Percentiles rank a stretch among this genome's conserved stretches.
These are phyloP conservation scores for Begonia fuchsioides DNA, from an alignment of 306 rosid genomes.

Conservation along the genomic window DNA sequence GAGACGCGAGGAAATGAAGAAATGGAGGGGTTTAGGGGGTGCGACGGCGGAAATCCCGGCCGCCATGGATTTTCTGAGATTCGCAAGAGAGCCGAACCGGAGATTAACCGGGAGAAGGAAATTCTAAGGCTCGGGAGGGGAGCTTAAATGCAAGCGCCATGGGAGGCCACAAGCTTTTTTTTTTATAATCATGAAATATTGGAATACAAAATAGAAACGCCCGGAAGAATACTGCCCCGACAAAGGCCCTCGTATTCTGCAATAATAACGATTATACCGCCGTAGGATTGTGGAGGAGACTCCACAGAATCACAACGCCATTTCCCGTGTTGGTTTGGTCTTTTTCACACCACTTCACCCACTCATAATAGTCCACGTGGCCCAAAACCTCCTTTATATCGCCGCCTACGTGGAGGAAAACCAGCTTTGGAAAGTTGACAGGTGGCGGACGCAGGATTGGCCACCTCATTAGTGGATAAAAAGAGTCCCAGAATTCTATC, in stretches of 20 bases:
- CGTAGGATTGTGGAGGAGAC: slow-evolving; percentile 13
- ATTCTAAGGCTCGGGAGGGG: not conserved
- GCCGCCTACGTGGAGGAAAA: too few species aligned
- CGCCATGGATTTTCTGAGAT: slow-evolving; percentile 46
- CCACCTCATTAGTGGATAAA: too few species aligned
- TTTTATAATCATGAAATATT: too few species aligned
- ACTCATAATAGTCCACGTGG: slow-evolving; percentile 13
- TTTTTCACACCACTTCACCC: too few species aligned
- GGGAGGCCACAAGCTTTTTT: slow-evolving; percentile 15
- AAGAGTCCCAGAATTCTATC: too few species aligned
- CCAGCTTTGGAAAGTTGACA: too few species aligned
- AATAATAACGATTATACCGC: slow-evolving; percentile 1
- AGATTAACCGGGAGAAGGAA: not conserved
- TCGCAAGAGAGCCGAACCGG: not conserved
- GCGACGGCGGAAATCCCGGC: slow-evolving; percentile 45
- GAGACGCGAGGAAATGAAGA: slow-evolving; percentile 16
- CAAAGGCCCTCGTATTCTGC: slow-evolving; percentile 1
- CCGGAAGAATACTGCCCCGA: not conserved
- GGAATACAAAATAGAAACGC: not conserved
- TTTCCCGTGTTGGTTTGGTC: too few species aligned
- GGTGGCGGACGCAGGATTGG: too few species aligned
- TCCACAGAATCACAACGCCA: slow-evolving; percentile 17
- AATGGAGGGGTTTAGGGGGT: slow-evolving; percentile 32
- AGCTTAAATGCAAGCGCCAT: not conserved
- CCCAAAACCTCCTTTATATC: too few species aligned